A percentile compares a stretch with the other conserved stretches of the same genome.
phyloP scores from a whole-genome alignment of 768 basidiomycete species.

The Gautieria morchelliformis region DNA sequence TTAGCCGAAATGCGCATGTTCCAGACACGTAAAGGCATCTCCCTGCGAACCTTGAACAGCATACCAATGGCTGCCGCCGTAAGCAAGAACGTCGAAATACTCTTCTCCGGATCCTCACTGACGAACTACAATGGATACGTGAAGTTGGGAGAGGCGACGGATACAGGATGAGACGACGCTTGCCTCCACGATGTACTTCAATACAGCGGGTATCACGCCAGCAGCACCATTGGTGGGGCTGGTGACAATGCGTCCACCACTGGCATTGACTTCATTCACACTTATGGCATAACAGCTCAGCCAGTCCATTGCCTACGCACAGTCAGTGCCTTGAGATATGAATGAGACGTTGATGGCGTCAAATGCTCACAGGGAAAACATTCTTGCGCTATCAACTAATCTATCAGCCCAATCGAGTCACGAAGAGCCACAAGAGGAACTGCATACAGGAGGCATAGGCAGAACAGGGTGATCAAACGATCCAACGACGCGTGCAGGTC shows the following conservation, averaged over 20 bases:
- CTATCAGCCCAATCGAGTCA: not conserved
- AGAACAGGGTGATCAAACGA: conserved; percentile 71
- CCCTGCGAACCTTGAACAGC: conserved; percentile 8
- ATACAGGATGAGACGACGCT: conserved; percentile 9
- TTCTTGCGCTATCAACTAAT: conserved; percentile 53
- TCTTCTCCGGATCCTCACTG: conserved; percentile 83
- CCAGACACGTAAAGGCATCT: not conserved
- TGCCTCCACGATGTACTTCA: conserved; percentile 84
- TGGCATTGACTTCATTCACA: conserved; percentile 91
- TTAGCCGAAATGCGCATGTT: not conserved
- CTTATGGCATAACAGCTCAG: conserved; percentile 91
- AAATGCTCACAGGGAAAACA: conserved; percentile 47
- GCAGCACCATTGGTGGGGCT: conserved; percentile 91
- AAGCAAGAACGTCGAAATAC: conserved; percentile 79
- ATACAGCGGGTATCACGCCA: conserved; percentile 85
- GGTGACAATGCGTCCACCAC: conserved; percentile 89
- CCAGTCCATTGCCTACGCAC: conserved; percentile 66
- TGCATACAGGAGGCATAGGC: conserved; percentile 72
- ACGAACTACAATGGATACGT: conserved; percentile 48
- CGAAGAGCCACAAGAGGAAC: not conserved
- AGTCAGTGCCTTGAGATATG: not conserved
- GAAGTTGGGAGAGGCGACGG: not conserved
- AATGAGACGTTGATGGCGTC: not conserved
- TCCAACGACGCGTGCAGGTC: conserved; percentile 48
- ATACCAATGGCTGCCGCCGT: conserved; percentile 52